These are phyloP conservation scores for Emydomyces testavorans DNA, from an alignment of 2,329 filamentous ascomycete species.

Conservation along the genomic window DNA sequence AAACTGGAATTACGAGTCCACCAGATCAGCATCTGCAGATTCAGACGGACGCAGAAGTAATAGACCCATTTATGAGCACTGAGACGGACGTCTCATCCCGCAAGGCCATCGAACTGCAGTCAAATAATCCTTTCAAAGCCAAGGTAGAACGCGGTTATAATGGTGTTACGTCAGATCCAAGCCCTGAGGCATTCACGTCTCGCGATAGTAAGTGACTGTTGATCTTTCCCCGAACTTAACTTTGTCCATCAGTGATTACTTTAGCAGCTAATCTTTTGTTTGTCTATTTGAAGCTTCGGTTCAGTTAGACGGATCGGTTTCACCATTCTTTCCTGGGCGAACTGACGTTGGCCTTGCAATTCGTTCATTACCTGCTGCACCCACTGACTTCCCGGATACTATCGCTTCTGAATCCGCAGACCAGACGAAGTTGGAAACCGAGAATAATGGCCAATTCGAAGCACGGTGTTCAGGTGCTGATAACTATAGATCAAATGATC, in stretches of 20 bases:
- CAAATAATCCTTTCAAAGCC: constrained; percentile 12
- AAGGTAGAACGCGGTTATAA: not conserved
- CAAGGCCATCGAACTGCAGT: constrained; percentile 4
- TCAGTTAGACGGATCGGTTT: not conserved
- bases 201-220: not conserved
- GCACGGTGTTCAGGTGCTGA: not conserved
- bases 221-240: not conserved
- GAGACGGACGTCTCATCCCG: not conserved
- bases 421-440: not conserved
- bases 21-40: not conserved
- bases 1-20: not conserved
- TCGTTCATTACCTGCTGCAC: not conserved
- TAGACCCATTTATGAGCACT: not conserved
- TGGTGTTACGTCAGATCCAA: not conserved
- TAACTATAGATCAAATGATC: not conserved
- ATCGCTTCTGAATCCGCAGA: not conserved
- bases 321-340: not conserved
- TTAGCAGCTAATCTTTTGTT: not conserved
- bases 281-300: not conserved
- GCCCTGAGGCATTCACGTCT: not conserved
- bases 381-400: not conserved
- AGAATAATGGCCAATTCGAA: not conserved
- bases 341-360: not conserved
- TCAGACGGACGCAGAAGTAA: not conserved
- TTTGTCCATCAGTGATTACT: not conserved